Conservation (phyloP, 306 rosid genomes). For the Begonia fuchsioides region DNA sequence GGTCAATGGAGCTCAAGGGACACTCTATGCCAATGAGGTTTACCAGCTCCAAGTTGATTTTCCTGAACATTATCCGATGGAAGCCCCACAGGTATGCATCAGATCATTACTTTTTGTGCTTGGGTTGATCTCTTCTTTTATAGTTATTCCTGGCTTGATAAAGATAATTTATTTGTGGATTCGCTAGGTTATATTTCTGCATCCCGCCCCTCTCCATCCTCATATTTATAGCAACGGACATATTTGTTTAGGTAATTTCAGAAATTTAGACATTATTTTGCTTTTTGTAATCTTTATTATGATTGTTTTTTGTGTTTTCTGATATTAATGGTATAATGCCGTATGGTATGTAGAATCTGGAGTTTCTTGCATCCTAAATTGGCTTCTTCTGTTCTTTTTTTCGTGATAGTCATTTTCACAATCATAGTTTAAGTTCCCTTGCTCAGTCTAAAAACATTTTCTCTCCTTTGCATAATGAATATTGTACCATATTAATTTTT, state of each 20-base stretch:
- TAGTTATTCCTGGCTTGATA: background rate
- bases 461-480: too few species aligned
- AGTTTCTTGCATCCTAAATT: too few species aligned
- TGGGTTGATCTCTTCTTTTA: background rate
- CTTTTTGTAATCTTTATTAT: too few species aligned
- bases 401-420: too few species aligned
- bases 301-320: too few species aligned
- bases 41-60: conserved; percentile 99
- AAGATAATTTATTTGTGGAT: conserved; percentile 2
- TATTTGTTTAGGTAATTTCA: conserved; percentile 73
- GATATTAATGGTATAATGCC: too few species aligned
- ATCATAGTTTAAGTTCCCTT: too few species aligned
- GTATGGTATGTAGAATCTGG: too few species aligned
- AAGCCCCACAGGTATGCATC: conserved; percentile 85
- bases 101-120: background rate
- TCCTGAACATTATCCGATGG: conserved; percentile 99
- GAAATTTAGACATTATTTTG: background rate
- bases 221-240: conserved; percentile 98
- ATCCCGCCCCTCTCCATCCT: conserved; percentile 96
- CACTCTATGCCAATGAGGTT: conserved; percentile 76
- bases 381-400: too few species aligned
- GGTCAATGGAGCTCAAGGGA: conserved; percentile 93
- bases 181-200: conserved; percentile 84
- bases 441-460: too few species aligned
- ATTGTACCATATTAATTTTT: too few species aligned